These are phyloP conservation scores for Picochlorum sp. DNA, from an alignment of 139 green algal species.

Conservation along the genomic window DNA sequence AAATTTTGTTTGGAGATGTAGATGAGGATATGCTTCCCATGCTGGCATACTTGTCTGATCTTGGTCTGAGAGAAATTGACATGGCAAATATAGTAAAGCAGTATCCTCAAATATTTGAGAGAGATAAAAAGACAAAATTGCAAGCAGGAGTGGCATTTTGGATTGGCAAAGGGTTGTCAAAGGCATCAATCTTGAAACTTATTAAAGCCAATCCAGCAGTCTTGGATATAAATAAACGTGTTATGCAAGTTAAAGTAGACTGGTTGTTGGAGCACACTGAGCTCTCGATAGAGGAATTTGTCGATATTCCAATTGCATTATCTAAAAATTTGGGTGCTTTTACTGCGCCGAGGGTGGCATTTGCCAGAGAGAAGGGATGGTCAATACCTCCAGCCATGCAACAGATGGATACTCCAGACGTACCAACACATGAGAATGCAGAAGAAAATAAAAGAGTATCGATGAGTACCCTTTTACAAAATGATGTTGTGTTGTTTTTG, in stretches of 20 bases:
- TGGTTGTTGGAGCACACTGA: slow-evolving; percentile 15
- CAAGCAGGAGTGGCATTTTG: slow-evolving; percentile 10
- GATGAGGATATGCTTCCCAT: slow-evolving; percentile 12
- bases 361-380: no score
- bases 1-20: slow-evolving; percentile 6
- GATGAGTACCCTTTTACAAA: no score
- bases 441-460: no score
- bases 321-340: neutral
- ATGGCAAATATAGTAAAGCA: neutral
- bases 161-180: slow-evolving; percentile 9
- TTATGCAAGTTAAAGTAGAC: slow-evolving; percentile 12
- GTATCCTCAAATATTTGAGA: neutral
- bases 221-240: neutral
- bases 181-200: neutral
- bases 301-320: neutral
- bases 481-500: no score
- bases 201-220: neutral
- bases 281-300: slow-evolving; percentile 4
- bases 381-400: no score
- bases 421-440: no score
- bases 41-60: slow-evolving; percentile 10
- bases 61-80: neutral
- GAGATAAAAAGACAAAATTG: neutral
- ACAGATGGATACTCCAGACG: no score
- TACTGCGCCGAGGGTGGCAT: neutral